Evolutionary conservation across 1,139 yeast genomes (phyloP).

Genomic region (Candida sp.): DNA sequence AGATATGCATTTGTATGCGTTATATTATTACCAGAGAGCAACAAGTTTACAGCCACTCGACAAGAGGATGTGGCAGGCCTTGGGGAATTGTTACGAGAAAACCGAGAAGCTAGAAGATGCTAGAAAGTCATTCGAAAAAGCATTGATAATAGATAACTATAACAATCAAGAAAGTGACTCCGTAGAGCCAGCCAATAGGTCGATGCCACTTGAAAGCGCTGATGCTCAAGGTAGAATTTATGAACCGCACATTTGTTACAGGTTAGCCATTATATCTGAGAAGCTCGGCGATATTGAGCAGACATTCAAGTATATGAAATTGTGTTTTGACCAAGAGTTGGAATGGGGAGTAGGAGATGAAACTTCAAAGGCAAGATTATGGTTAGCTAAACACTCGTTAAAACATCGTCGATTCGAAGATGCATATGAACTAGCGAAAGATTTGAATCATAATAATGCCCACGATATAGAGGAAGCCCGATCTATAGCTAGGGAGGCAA

Average conservation of each 20-base stretch:
- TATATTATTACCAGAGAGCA: conserved; percentile 90
- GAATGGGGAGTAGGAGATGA: conserved; percentile 74
- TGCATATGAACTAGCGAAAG: conserved; percentile 75
- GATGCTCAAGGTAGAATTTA: conserved; percentile 13
- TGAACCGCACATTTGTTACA: conserved; percentile 56
- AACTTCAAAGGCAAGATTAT: conserved; percentile 76
- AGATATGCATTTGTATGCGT: conserved; percentile 91
- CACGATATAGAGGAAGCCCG: conserved; percentile 91
- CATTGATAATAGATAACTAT: conserved; percentile 44
- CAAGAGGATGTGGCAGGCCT: conserved; percentile 95
- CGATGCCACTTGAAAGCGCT: conserved; percentile 2
- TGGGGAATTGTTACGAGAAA: conserved; percentile 87
- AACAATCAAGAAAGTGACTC: conserved; percentile 15
- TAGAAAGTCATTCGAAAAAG: conserved; percentile 56
- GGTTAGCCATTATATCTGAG: conserved; percentile 69
- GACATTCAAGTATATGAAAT: conserved; percentile 65
- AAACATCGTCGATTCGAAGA: conserved; percentile 53
- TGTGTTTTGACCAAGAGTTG: conserved; percentile 66
- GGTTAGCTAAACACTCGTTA: conserved; percentile 79
- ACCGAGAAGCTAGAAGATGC: conserved; percentile 68
- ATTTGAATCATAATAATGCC: conserved; percentile 72
- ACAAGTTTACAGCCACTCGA: conserved; percentile 87
- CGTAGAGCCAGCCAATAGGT: conserved; percentile 5
- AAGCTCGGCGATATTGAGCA: conserved; percentile 48
- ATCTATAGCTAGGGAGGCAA: conserved; percentile 72